Conservation (phyloP, 2,329 filamentous ascomycete species). For the Epichloe typhina region DNA sequence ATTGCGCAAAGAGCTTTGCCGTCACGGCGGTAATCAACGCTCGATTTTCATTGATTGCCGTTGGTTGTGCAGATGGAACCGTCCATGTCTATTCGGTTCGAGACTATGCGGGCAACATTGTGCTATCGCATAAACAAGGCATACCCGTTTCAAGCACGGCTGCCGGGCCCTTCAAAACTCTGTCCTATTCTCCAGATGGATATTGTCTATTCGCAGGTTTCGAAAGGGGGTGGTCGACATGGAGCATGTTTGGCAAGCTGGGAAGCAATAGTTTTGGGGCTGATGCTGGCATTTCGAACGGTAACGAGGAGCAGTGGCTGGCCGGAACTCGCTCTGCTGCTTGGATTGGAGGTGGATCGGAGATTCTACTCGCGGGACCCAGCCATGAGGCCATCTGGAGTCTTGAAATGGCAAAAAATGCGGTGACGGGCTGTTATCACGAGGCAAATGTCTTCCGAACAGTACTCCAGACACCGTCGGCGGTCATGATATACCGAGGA, state of each 20-base stretch:
- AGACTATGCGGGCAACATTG: constrained; percentile 89
- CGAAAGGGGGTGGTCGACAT: constrained; percentile 83
- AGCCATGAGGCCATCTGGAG: constrained; percentile 70
- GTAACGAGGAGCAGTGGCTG: constrained; percentile 76
- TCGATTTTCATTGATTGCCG: constrained; percentile 81
- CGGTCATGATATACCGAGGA: constrained; percentile 83
- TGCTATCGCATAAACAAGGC: constrained; percentile 65
- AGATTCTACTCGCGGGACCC: constrained; percentile 63
- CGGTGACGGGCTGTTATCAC: constrained; percentile 83
- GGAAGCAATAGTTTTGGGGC: constrained; percentile 71
- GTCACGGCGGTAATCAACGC: constrained; percentile 78
- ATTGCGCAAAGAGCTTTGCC: constrained; percentile 45
- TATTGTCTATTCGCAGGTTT: constrained; percentile 94
- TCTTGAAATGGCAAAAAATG: constrained; percentile 85
- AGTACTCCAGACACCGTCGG: constrained; percentile 75
- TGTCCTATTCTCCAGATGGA: constrained; percentile 86
- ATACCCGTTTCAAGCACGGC: constrained; percentile 53
- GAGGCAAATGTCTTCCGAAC: constrained; percentile 84
- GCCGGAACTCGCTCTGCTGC: constrained; percentile 61
- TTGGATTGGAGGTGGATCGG: constrained; percentile 81
- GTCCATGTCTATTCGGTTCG: constrained; percentile 84
- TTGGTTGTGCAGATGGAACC: constrained; percentile 67
- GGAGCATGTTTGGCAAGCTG: constrained; percentile 93
- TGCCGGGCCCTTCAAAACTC: constrained; percentile 58
- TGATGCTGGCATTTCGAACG: constrained; percentile 48